phyloP scores from a whole-genome alignment of 2,329 filamentous ascomycete genomes.

The Davidsoniella eucalypti region DNA sequence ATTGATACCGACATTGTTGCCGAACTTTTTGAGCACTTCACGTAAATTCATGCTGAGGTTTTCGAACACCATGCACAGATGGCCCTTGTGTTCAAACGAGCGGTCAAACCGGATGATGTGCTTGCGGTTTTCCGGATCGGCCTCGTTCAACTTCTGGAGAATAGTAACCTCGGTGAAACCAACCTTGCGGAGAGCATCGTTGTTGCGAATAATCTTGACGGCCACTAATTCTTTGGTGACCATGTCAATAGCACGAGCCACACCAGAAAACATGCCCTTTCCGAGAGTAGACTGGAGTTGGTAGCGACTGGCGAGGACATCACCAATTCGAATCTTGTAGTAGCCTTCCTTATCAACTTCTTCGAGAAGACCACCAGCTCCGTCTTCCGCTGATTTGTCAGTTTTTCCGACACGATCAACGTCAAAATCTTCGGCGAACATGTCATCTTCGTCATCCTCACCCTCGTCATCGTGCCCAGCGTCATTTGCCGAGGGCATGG shows the following conservation, averaged over 20 bases:
- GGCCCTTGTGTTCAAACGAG: slow-evolving; percentile 83
- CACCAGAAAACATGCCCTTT: slow-evolving; percentile 90
- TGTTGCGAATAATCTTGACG: slow-evolving; percentile 95
- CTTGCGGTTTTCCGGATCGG: slow-evolving; percentile 77
- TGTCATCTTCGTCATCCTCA: slow-evolving; percentile 60
- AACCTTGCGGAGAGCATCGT: slow-evolving; percentile 80
- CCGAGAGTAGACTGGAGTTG: slow-evolving; percentile 77
- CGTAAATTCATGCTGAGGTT: slow-evolving; percentile 85
- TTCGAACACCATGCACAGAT: slow-evolving; percentile 94
- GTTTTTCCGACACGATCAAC: slow-evolving; percentile 44
- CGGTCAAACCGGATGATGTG: slow-evolving; percentile 80
- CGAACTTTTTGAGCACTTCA: slow-evolving; percentile 90
- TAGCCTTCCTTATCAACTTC: slow-evolving; percentile 92
- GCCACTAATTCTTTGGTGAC: slow-evolving; percentile 64
- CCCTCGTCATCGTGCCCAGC: slow-evolving; percentile 38
- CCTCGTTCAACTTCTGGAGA: slow-evolving; percentile 67
- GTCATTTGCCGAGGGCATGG: slow-evolving; percentile 16
- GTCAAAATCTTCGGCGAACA: slow-evolving; percentile 74
- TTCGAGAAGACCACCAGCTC: slow-evolving; percentile 63
- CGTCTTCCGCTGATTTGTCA: slow-evolving; percentile 19
- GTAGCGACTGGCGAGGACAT: slow-evolving; percentile 77
- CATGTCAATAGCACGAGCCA: slow-evolving; percentile 74
- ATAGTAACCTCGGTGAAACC: slow-evolving; percentile 92
- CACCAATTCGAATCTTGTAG: slow-evolving; percentile 85
- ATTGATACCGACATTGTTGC: slow-evolving; percentile 85